phyloP scores from a whole-genome alignment of 1,284 basidiomycete genomes.

The Pseudozyma sp. region DNA sequence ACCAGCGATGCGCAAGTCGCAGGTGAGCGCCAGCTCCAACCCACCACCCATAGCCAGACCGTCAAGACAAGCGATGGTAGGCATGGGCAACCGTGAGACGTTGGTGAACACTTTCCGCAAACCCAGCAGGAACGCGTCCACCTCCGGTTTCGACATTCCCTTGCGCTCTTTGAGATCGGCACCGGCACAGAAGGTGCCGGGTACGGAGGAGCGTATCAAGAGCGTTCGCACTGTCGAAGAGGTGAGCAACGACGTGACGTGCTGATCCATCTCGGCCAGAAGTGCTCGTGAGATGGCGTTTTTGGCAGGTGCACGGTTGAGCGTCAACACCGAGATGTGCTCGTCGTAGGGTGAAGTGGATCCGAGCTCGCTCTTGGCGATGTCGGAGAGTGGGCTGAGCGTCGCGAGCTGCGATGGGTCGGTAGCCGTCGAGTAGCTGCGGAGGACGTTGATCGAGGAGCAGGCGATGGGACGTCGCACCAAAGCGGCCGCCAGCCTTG shows the following conservation, averaged over 20 bases:
- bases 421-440: constrained; percentile 31
- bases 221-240: constrained; percentile 43
- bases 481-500: neutral
- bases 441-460: constrained; percentile 8
- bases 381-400: constrained; percentile 22
- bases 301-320: constrained; percentile 85
- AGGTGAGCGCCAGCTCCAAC: constrained; percentile 84
- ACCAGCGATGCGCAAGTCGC: constrained; percentile 85
- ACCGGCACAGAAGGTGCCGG: constrained; percentile 77
- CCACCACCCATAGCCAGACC: constrained; percentile 93
- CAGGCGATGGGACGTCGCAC: constrained; percentile 12
- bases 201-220: constrained; percentile 45
- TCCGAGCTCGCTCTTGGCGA: constrained; percentile 25
- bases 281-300: constrained; percentile 87
- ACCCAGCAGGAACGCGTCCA: constrained; percentile 81
- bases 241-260: constrained; percentile 71
- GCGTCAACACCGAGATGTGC: constrained; percentile 70
- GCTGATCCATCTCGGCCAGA: constrained; percentile 78
- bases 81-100: constrained; percentile 83
- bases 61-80: constrained; percentile 90
- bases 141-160: constrained; percentile 75
- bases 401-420: constrained; percentile 34
- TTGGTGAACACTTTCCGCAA: constrained; percentile 79
- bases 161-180: constrained; percentile 89
- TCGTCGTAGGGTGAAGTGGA: constrained; percentile 28